Conservation (phyloP, 768 basidiomycete species). For the Tubosaeta sp. region DNA sequence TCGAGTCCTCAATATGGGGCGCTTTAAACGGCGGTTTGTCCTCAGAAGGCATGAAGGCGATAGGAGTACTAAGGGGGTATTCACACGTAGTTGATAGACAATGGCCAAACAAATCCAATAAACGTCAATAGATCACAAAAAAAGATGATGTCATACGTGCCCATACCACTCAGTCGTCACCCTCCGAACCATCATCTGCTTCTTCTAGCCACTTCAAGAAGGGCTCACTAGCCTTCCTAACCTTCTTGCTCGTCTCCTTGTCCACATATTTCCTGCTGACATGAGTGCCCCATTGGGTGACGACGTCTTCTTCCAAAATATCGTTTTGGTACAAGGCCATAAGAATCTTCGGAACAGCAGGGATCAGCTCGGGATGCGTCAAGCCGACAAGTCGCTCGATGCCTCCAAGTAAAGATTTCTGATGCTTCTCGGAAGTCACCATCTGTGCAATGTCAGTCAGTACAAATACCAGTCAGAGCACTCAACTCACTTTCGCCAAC, state of each 20-base stretch:
- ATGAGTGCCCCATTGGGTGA: slow-evolving; percentile 92
- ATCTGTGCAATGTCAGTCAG: slow-evolving; percentile 45
- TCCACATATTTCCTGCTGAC: slow-evolving; percentile 96
- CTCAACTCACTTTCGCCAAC: slow-evolving; percentile 56
- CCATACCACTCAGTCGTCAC: slow-evolving; percentile 24
- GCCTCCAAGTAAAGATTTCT: slow-evolving; percentile 91
- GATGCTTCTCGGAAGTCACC: slow-evolving; percentile 90
- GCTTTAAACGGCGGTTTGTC: slow-evolving; percentile 34
- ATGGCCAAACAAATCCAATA: neutral
- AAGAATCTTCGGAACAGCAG: slow-evolving; percentile 81
- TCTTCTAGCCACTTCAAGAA: slow-evolving; percentile 96
- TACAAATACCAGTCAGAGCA: neutral
- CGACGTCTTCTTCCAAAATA: slow-evolving; percentile 85
- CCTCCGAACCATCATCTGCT: slow-evolving; percentile 63
- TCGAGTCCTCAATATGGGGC: slow-evolving; percentile 44
- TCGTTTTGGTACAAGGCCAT: slow-evolving; percentile 94
- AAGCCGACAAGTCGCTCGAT: slow-evolving; percentile 84
- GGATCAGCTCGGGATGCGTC: slow-evolving; percentile 63
- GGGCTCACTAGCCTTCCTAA: slow-evolving; percentile 91
- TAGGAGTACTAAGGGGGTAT: neutral
- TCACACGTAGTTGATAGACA: neutral
- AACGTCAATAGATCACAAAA: slow-evolving; percentile 13
- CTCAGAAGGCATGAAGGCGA: slow-evolving; percentile 11
- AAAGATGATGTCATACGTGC: neutral
- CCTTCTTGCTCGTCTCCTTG: slow-evolving; percentile 92